Evolutionary conservation across 495 filamentous ascomycete genomes (phyloP), one percentile per base, ranked within the genome.

Genomic region (Neurospora pannonica): DNA sequence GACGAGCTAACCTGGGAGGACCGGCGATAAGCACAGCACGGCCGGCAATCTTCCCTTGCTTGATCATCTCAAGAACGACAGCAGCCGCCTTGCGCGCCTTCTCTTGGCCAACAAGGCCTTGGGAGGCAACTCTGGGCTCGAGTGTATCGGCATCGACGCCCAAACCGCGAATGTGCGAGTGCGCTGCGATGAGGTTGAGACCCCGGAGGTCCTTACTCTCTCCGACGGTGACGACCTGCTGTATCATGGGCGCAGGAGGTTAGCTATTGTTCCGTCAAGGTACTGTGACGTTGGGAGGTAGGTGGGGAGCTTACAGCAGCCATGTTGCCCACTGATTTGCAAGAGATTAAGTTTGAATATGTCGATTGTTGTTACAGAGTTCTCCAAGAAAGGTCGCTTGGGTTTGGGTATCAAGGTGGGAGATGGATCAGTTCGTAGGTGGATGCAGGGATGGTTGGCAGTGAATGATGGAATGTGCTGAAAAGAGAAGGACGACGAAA

Each of bases 41-140:
- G 62, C 96, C 96, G 70, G 97, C 97, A 84, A 99, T 98, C 84
- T 97, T 98, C 76, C 95, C 95, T 78, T 97, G 93, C 84, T 96
- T 97, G 74, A 97, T 97, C 95, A 99, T 98, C 82, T 98, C 93
- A 75, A 99, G 81, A 74, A 99, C 95, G 28, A 99, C 90, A 1
- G 94, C 95, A 3, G 96, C 96, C 0, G 96, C 96, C 83, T 97
- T 98, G 69, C 96, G 91, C 48, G 96, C 97, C 83, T 95, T 95
- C 78, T 97, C 91, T 83, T 99, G 96, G 46, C 96, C 96, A 6
- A 99, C 96, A 37, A 99, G 89, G n/a, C 96, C 96, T 82, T 98
- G 95, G 0, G 94, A 97, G n/a, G 90, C 88, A 39, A 88, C 80
- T 72, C 94, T 89, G 38, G 95, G 95, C 78, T 97, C 94, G 74